phyloP scores from a whole-genome alignment of 75 land plant genomes.

The Larix kaempferi region DNA sequence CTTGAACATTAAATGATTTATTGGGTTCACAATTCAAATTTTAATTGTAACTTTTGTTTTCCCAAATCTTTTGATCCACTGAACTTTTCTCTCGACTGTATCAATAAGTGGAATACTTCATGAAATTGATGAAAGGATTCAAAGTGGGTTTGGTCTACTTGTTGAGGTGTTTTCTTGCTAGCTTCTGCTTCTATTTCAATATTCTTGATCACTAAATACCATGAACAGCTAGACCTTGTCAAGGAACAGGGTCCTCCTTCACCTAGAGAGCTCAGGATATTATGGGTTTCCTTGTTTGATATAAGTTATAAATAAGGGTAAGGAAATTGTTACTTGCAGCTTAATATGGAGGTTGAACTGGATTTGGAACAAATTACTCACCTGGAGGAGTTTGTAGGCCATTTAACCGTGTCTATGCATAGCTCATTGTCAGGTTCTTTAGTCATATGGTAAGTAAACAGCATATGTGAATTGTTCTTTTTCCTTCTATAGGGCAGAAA shows the following conservation, averaged over 20 bases:
- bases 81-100: not conserved
- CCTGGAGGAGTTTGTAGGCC: constrained; percentile 60
- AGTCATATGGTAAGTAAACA: constrained; percentile 61
- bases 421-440: constrained; percentile 53
- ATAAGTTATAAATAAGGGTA: not conserved
- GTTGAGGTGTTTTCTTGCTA: not conserved
- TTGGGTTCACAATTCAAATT: not conserved
- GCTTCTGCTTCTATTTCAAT: not conserved
- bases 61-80: not conserved
- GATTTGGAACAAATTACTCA: constrained; percentile 37
- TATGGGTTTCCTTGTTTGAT: not conserved
- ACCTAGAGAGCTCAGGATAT: not conserved
- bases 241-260: not conserved
- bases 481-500: not conserved
- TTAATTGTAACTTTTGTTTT: not conserved
- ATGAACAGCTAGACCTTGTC: not conserved
- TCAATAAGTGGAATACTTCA: not conserved
- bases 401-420: constrained; percentile 68
- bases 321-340: constrained; percentile 33
- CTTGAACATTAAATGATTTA: not conserved
- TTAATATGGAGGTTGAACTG: constrained; percentile 77
- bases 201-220: not conserved
- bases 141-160: not conserved
- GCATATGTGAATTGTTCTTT: not conserved
- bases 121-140: not conserved